Evolutionary conservation across 73 alveolate genomes (phyloP).

Genomic region (Tetrahymena malaccensis): DNA sequence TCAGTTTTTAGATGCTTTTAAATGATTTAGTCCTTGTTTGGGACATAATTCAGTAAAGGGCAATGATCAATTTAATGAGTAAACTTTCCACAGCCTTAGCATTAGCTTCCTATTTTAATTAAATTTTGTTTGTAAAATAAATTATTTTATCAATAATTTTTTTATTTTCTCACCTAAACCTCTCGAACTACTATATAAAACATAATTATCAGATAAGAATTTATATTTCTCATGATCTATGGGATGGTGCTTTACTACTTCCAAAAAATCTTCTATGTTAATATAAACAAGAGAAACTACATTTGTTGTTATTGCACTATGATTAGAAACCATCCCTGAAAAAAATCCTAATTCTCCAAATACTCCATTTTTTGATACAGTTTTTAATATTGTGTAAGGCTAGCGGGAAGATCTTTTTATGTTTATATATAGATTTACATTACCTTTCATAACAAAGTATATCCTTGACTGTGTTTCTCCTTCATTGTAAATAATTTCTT

Average conservation of each 20-base stretch:
- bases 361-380: background rate
- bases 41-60: background rate
- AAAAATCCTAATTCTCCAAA: background rate
- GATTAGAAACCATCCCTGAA: background rate
- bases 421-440: background rate
- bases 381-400: background rate
- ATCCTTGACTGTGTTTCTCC: background rate
- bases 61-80: background rate
- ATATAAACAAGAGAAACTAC: background rate
- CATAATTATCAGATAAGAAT: background rate
- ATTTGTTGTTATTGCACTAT: background rate
- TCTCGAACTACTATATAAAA: background rate
- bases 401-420: background rate
- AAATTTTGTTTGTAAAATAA: too few species aligned
- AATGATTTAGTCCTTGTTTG: background rate
- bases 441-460: background rate
- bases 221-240: background rate
- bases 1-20: background rate
- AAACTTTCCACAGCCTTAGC: background rate
- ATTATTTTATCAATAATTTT: too few species aligned
- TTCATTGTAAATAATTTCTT: conserved; percentile 24
- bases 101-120: background rate
- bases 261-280: background rate
- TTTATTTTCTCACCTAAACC: background rate
- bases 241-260: background rate